Percentiles rank a stretch among this genome's conserved stretches.
These are phyloP conservation scores for Nyssa sinensis DNA, from an alignment of 148 eudicot genomes.

Conservation along the genomic window DNA sequence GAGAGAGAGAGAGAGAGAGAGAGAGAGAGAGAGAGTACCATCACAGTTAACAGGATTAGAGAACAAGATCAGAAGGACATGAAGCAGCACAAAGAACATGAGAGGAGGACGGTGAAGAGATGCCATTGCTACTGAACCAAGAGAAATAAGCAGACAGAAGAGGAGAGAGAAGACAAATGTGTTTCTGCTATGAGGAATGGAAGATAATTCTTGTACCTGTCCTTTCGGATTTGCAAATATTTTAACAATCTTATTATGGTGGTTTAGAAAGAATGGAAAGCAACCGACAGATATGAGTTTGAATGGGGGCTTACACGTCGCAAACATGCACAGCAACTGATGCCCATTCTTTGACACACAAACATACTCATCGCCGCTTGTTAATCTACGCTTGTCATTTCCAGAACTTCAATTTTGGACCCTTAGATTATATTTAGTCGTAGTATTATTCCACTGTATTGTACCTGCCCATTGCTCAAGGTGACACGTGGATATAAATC, in stretches of 20 bases:
- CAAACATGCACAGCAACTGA: background rate
- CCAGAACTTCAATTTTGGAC: no score
- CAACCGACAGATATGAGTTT: background rate
- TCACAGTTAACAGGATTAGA: background rate
- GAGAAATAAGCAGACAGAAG: no score
- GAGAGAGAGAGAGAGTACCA: background rate
- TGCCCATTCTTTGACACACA: no score
- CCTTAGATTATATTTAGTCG: no score
- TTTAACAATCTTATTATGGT: background rate
- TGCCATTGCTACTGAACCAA: background rate
- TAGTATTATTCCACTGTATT: no score
- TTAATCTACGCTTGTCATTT: no score
- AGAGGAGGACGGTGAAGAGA: background rate
- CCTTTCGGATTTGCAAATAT: no score
- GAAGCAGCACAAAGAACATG: background rate
- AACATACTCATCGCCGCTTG: no score
- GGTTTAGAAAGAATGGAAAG: background rate
- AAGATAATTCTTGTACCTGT: background rate
- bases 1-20: background rate
- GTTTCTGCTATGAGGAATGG: no score
- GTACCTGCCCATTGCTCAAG: no score
- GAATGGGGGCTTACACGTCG: background rate
- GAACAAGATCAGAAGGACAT: background rate
- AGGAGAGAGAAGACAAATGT: background rate
- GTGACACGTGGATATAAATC: no score